Conservation (phyloP, 139 green algal genomes). For the Pleodorina starrii region DNA sequence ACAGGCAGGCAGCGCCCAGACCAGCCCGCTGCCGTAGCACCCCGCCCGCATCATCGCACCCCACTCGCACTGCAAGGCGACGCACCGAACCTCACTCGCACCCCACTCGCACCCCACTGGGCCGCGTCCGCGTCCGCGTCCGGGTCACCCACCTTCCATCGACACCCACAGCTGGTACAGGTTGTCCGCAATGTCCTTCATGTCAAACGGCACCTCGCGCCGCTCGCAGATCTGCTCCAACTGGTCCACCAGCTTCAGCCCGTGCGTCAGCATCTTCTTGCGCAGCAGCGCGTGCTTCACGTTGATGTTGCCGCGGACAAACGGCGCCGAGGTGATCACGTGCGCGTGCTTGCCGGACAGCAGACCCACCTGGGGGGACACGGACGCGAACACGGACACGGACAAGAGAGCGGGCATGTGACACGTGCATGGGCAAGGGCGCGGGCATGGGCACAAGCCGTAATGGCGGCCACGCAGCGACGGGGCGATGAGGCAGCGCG, state of each 20-base stretch:
- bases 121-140: too few relatives aligned
- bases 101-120: too few relatives aligned
- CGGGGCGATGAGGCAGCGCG: too few relatives aligned
- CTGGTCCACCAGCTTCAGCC: conserved; percentile 45
- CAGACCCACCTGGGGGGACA: conserved; percentile 39
- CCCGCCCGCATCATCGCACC: too few relatives aligned
- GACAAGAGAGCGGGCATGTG: not conserved
- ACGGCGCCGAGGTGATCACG: conserved; percentile 63
- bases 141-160: conserved; percentile 50
- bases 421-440: too few relatives aligned
- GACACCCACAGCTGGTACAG: conserved; percentile 54
- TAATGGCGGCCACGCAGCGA: too few relatives aligned
- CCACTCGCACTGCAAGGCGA: too few relatives aligned
- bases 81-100: too few relatives aligned
- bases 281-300: conserved; percentile 67
- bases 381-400: not conserved
- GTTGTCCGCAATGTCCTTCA: conserved; percentile 62
- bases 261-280: conserved; percentile 57
- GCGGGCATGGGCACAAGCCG: too few relatives aligned
- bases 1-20: too few relatives aligned
- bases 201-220: conserved; percentile 64
- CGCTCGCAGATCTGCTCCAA: conserved; percentile 60
- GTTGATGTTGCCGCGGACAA: conserved; percentile 59
- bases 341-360: conserved; percentile 68
- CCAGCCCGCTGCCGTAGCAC: too few relatives aligned